Base-by-base conservation (phyloP, 176 grass and related monocot genomes). In the Paspalum vaginatum region DNA sequence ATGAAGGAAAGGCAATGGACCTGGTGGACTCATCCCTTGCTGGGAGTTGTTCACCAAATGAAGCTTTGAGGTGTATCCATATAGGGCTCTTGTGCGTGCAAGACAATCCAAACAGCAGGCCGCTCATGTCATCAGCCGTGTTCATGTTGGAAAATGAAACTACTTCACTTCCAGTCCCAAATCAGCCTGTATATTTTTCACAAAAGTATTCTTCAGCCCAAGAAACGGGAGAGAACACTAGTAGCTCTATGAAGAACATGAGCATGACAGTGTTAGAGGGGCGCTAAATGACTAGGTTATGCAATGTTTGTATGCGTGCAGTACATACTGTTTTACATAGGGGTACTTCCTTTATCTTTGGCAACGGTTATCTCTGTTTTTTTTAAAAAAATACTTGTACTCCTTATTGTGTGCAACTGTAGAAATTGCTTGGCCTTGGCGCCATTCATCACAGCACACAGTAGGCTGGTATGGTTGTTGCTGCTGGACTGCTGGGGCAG, bases 21-120 rank as follows among this genome's bases (percentile, higher is more conserved):
- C 27, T 88, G 13, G 11, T 89, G 48, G 86, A 86, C 49, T 74
- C 79, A 2, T 88, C 70, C 1, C 5, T 84, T 70, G 39, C 7
- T 7, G 22, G 40, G 53, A 82, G 40, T 1, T 91, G 42, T 11
- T 17, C 53, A 37, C 7, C 22, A 27, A 38, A 10, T 51, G 85
- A 88, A 82, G 85, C 63, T 10, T 70, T 91, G 8, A 79, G 41
- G 18, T 94, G 70, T 44, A 81, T 88, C 26, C 82, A 88, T 5
- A 56, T 94, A 40, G 88, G 79, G 12, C 68, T 94, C 11, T 41
- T 94, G 18, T 94, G 91, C 37, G 88, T 94, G 9, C 88, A 94
- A 68, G 83, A 89, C 7, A 59, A 79, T 46, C 83, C 92, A 9
- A 70, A 65, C 32, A 65, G 55, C 10, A 90, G 92, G 72, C 92